Percentiles rank a stretch among this genome's conserved stretches.
phyloP scores from a whole-genome alignment of 2,329 filamentous ascomycete genomes.

The Penicillium psychrosexuale region DNA sequence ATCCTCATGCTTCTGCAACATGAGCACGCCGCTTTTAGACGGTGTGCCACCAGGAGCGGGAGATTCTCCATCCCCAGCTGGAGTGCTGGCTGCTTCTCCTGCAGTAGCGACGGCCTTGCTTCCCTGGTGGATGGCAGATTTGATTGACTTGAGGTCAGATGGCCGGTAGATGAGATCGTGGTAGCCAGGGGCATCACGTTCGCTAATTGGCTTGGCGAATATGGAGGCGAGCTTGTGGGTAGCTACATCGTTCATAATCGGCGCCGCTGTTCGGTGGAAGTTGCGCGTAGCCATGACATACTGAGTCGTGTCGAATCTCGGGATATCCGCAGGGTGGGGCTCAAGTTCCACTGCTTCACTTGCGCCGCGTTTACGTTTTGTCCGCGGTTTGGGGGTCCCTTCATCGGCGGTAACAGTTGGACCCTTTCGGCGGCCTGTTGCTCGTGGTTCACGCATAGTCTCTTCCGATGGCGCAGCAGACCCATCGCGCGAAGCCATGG shows the following conservation, averaged over 20 bases:
- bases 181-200: conserved; percentile 73
- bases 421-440: conserved; percentile 30
- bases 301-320: conserved; percentile 30
- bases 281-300: conserved; percentile 45
- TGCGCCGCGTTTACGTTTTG: conserved; percentile 43
- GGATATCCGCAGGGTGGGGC: conserved; percentile 24
- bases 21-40: conserved; percentile 42
- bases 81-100: conserved; percentile 62
- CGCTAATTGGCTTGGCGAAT: conserved; percentile 71
- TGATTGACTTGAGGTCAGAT: conserved; percentile 74
- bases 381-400: conserved; percentile 26
- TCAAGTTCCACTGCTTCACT: conserved; percentile 35
- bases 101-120: conserved; percentile 45
- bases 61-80: conserved; percentile 59
- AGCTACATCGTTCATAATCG: conserved; percentile 71
- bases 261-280: conserved; percentile 65
- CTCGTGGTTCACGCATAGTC: conserved; percentile 15
- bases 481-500: conserved; percentile 36
- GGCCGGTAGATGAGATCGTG: conserved; percentile 69
- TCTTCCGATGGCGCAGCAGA: conserved; percentile 28
- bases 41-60: conserved; percentile 35
- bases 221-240: conserved; percentile 76
- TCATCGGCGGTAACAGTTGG: conserved; percentile 22
- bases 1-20: conserved; percentile 63
- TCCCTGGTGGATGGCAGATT: conserved; percentile 61